Percentiles rank a stretch among this genome's conserved stretches.
phyloP scores from a whole-genome alignment of 164 flowering plant genomes.

The Aristolochia fimbriata region DNA sequence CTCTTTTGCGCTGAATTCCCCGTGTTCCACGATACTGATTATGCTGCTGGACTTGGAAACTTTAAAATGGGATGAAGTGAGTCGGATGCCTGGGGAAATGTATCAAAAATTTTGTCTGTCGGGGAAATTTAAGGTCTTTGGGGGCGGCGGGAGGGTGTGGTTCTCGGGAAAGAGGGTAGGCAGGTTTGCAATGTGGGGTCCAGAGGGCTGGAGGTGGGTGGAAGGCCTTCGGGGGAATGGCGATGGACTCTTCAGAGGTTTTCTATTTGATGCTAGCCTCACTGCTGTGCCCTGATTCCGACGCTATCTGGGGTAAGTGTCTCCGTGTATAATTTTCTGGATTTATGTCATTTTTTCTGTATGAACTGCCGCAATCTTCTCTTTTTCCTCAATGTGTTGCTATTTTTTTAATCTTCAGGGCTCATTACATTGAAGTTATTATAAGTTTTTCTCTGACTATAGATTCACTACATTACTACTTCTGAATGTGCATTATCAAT shows the following conservation, averaged over 20 bases:
- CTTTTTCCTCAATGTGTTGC: too few relatives aligned
- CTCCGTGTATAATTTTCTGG: background rate
- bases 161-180: constrained; percentile 70
- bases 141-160: constrained; percentile 70
- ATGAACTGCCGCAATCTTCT: too few relatives aligned
- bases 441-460: too few relatives aligned
- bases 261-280: constrained; percentile 61
- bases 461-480: too few relatives aligned
- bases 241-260: constrained; percentile 71
- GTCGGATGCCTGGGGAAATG: constrained; percentile 82
- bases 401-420: too few relatives aligned
- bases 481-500: too few relatives aligned
- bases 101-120: constrained; percentile 52
- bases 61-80: constrained; percentile 90
- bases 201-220: constrained; percentile 70
- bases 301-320: background rate
- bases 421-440: too few relatives aligned
- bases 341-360: background rate
- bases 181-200: constrained; percentile 69
- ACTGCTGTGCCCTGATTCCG: constrained; percentile 39
- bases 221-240: constrained; percentile 57
- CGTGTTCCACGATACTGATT: constrained; percentile 71
- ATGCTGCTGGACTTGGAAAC: constrained; percentile 67
- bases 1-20: constrained; percentile 51
- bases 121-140: constrained; percentile 89